Conservation (phyloP, 225 moss, liverwort and hornwort genomes). For the Sphagnum tenellum region DNA sequence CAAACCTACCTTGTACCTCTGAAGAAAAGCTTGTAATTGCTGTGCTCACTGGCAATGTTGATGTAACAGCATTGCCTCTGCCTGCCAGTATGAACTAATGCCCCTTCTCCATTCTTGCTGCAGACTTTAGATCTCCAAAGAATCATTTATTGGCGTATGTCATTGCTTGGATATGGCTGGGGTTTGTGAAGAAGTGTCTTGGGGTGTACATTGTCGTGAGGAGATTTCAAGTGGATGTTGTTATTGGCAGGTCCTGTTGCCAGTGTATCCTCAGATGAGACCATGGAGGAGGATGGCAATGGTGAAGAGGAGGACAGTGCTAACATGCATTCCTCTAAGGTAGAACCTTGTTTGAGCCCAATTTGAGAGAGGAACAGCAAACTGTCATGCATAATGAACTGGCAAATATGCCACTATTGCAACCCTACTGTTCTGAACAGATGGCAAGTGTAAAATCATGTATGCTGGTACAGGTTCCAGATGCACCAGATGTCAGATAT, state of each 20-base stretch:
- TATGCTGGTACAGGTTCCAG: too few relatives aligned
- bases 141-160: neutral
- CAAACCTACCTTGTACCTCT: constrained; percentile 35
- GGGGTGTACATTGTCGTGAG: too few relatives aligned
- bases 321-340: constrained; percentile 34
- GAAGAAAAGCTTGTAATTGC: constrained; percentile 44
- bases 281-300: constrained; percentile 32
- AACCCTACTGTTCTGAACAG: too few relatives aligned
- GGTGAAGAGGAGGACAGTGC: constrained; percentile 27
- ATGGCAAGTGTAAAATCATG: too few relatives aligned
- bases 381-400: too few relatives aligned
- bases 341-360: neutral
- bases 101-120: neutral
- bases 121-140: too few relatives aligned
- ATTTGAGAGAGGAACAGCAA: too few relatives aligned
- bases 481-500: too few relatives aligned
- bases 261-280: constrained; percentile 47
- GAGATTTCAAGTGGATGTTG: neutral
- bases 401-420: too few relatives aligned
- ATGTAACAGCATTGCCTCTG: constrained; percentile 26
- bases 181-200: neutral
- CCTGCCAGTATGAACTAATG: constrained; percentile 26
- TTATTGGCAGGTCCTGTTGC: constrained; percentile 33
- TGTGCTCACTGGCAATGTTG: constrained; percentile 36
- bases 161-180: too few relatives aligned